Evolutionary conservation across 768 basidiomycete species (phyloP), one percentile per base, ranked within the genome.

Genomic region (Amanita phalloides): DNA sequence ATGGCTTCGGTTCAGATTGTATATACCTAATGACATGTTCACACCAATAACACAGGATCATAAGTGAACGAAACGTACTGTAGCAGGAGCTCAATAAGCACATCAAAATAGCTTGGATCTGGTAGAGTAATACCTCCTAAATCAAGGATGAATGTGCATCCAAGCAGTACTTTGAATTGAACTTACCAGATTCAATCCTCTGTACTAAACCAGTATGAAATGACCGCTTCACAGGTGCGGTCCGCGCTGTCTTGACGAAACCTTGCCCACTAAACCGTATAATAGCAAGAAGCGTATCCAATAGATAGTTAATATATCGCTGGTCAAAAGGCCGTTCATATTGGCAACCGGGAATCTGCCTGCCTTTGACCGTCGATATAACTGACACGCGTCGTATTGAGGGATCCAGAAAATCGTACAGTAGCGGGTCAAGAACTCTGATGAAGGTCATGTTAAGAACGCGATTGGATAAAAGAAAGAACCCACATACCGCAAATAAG

Each of bases 221-320:
- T 3, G 89, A 82, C 30, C 83, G 78, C 55, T 76, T 79, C 49
- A 92, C 69, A 9, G 70, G 67, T 1, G 82, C 80, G 10, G 73
- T 73, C 49, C 84, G 77, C 0, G 88, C 83, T 1, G 84, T 76
- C 58, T 87, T 87, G 43, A 81, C 74, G 61, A 96, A 86, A 0
- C 89, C 90, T 64, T 90, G 88, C 2, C 93, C 93, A 1, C 94
- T 94, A 61, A 93, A 94, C 33, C 82, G 79, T 49, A 88, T 78
- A 9, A 96, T 72, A 0, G 82, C 82, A 9, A 90, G 70, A 2
- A 97, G 66, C 14, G 79, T 80, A 54, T 93, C 90, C 42, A 97
- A 66, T 7, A 91, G 67, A 64, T 96, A 81, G 45, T 78, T 75
- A 14, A 79, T 69, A 53, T 84, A 78, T 8, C 78, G 75, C 56